Conservation (phyloP, 1,139 yeast species). For the Suzukiozyma palmioleophila region DNA sequence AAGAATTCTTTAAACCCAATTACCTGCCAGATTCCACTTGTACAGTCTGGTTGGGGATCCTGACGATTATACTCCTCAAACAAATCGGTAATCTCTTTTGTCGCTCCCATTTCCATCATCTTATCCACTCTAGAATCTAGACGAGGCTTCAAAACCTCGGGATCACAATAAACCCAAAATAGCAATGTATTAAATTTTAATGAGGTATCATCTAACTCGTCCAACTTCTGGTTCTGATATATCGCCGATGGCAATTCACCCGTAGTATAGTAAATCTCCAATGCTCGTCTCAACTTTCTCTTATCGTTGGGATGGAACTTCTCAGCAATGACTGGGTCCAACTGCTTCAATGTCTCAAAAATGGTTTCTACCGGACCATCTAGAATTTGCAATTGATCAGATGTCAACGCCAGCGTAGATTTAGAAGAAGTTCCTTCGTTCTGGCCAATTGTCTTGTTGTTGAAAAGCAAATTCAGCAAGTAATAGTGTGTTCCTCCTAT, state of each 20-base stretch:
- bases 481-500: conserved; percentile 98
- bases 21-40: conserved; percentile 88
- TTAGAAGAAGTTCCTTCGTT: conserved; percentile 10
- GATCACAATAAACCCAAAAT: conserved; percentile 83
- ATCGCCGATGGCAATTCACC: conserved; percentile 67
- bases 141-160: conserved; percentile 52
- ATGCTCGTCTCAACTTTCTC: conserved; percentile 71
- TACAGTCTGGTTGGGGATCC: conserved; percentile 44
- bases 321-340: conserved; percentile 70
- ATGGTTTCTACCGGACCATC: conserved; percentile 54
- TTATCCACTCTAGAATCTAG: conserved; percentile 77
- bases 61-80: conserved; percentile 35
- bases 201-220: conserved; percentile 41
- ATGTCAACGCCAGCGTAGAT: conserved; percentile 19
- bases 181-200: conserved; percentile 65
- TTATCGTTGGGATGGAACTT: conserved; percentile 92
- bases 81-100: conserved; percentile 62
- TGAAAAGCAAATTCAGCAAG: conserved; percentile 69
- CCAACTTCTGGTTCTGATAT: conserved; percentile 55
- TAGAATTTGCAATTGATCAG: conserved; percentile 44
- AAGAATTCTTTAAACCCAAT: conserved; percentile 93
- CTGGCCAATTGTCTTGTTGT: conserved; percentile 53
- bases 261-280: conserved; percentile 72
- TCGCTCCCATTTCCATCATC: conserved; percentile 70
- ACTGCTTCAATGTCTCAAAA: conserved; percentile 39